Evolutionary conservation across 2,329 filamentous ascomycete species (phyloP).

Genomic region (Penicillium glabrum): DNA sequence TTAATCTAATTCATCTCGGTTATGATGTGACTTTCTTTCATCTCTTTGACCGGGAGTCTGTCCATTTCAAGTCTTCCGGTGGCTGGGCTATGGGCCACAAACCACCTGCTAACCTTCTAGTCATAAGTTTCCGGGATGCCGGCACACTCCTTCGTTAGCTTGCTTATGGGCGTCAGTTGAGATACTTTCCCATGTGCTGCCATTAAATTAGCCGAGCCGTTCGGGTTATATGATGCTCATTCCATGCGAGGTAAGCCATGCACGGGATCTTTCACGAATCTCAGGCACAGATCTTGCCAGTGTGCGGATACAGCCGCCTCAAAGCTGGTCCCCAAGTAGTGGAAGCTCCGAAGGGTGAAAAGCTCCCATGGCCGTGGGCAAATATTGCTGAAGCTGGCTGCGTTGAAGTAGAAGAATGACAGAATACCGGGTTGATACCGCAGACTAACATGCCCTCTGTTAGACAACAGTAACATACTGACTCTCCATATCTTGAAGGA

Average conservation of each 20-base stretch:
- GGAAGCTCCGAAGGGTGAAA: background rate
- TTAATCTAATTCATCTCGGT: background rate
- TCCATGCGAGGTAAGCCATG: background rate
- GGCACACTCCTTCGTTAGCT: background rate
- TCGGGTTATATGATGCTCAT: background rate
- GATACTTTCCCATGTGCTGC: background rate
- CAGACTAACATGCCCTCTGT: background rate
- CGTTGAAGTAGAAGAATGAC: background rate
- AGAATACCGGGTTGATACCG: background rate
- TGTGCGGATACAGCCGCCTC: background rate
- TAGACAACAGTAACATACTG: background rate
- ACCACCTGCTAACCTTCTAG: background rate
- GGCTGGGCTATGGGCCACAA: background rate
- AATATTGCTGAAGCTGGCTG: background rate
- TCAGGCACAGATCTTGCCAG: background rate
- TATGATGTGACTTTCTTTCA: background rate
- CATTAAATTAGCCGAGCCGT: background rate
- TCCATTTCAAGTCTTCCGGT: background rate
- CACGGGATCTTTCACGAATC: background rate
- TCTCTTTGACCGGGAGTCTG: slow-evolving; percentile 2
- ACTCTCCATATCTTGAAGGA: background rate
- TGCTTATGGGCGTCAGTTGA: background rate
- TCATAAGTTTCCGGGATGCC: background rate
- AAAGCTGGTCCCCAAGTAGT: background rate
- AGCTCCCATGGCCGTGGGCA: background rate